Evolutionary conservation across 148 eudicot species (phyloP).

Genomic region (Spergularia marina): DNA sequence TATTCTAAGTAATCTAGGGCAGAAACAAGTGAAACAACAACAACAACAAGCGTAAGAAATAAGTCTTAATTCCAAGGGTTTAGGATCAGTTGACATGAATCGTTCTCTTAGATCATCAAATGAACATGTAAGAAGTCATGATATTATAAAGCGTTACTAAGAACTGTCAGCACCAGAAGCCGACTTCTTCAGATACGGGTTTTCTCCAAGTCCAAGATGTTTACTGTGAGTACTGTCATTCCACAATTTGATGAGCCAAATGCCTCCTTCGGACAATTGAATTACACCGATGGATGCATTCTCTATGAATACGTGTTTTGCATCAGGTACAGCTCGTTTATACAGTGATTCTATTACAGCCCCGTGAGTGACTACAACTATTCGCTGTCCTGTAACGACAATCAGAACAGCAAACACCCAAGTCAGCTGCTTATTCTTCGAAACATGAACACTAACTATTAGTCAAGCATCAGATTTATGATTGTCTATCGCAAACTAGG

Average conservation of each 20-base stretch:
- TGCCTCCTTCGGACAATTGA: constrained; percentile 47
- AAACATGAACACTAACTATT: neutral
- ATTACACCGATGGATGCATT: constrained; percentile 69
- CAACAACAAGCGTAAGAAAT: no score
- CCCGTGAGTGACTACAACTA: constrained; percentile 80
- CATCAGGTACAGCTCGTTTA: constrained; percentile 45
- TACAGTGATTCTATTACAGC: constrained; percentile 63
- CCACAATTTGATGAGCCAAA: constrained; percentile 71
- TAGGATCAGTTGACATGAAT: no score
- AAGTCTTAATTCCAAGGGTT: no score
- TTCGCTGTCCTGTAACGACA: constrained; percentile 54
- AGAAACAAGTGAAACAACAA: no score
- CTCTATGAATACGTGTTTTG: constrained; percentile 36
- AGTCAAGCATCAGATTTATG: no score
- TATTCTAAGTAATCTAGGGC: no score
- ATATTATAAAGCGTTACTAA: no score
- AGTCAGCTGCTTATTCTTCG: neutral
- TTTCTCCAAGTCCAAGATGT: constrained; percentile 30
- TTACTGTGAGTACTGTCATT: constrained; percentile 59
- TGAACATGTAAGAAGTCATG: no score
- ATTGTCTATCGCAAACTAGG: no score
- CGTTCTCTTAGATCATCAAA: no score
- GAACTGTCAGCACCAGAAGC: constrained; percentile 64
- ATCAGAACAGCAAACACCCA: neutral
- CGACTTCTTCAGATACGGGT: constrained; percentile 43